These are phyloP conservation scores for Pythium sp. DNA, from an alignment of 352 stramenopile genomes.

Conservation along the genomic window DNA sequence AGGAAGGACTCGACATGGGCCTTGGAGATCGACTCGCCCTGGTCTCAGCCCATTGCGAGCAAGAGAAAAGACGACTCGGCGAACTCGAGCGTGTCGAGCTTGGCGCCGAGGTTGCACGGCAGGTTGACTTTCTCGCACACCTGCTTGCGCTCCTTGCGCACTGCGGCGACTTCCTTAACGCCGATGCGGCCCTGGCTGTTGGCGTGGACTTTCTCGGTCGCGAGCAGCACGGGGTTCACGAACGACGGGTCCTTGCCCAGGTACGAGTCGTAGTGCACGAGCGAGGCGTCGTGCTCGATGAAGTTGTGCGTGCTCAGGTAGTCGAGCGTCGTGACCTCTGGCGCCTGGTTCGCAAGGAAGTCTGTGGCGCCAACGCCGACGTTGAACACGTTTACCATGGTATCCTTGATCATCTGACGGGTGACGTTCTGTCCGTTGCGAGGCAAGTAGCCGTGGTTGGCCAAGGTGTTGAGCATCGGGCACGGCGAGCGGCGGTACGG, in stretches of 20 bases:
- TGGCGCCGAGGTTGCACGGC: slow-evolving; percentile 18
- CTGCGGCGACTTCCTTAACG: neutral
- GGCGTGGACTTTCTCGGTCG: too few relatives aligned
- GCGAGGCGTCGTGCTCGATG: slow-evolving; percentile 35
- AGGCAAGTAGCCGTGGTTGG: slow-evolving; percentile 34
- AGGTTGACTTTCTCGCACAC: slow-evolving; percentile 18
- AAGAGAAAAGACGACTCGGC: slow-evolving; percentile 30
- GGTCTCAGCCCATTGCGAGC: slow-evolving; percentile 16
- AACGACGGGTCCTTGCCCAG: slow-evolving; percentile 19
- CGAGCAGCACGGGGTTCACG: slow-evolving; percentile 13
- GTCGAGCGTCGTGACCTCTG: slow-evolving; percentile 6
- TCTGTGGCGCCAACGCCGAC: slow-evolving; percentile 9
- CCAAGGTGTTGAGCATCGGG: slow-evolving; percentile 30
- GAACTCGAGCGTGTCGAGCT: slow-evolving; percentile 20
- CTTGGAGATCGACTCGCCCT: slow-evolving; percentile 17
- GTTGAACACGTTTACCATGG: slow-evolving; percentile 20
- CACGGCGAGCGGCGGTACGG: slow-evolving; percentile 30
- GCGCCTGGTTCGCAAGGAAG: slow-evolving; percentile 4
- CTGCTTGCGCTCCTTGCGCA: slow-evolving; percentile 9
- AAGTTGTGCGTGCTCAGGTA: slow-evolving; percentile 23
- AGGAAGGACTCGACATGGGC: slow-evolving; percentile 24
- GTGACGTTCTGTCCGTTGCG: slow-evolving; percentile 26
- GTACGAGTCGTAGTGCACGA: slow-evolving; percentile 25
- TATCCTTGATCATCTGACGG: slow-evolving; percentile 11
- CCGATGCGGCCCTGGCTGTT: slow-evolving; percentile 10